Evolutionary conservation across 2,329 filamentous ascomycete species (phyloP).

Genomic region (Pseudogymnoascus sp.): DNA sequence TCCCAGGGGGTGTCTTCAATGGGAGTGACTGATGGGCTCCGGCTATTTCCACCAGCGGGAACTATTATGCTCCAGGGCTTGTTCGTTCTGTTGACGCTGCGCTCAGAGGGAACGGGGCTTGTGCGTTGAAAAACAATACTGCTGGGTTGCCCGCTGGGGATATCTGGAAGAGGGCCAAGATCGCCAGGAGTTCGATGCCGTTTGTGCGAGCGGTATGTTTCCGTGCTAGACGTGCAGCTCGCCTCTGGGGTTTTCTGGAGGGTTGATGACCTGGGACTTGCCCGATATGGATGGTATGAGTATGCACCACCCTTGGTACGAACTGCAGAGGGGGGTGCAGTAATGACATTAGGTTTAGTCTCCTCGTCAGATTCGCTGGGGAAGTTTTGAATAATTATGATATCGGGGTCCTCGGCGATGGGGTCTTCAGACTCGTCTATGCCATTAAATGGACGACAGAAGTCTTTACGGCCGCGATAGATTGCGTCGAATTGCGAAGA

Average conservation of each 20-base stretch:
- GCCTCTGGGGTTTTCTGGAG: not conserved
- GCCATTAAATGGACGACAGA: not conserved
- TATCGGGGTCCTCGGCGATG: not conserved
- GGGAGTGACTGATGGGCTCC: constrained; percentile 10
- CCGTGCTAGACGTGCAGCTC: not conserved
- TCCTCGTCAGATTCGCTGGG: not conserved
- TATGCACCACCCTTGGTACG: not conserved
- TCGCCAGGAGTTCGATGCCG: not conserved
- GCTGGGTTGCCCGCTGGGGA: constrained; percentile 3
- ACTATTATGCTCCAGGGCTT: not conserved
- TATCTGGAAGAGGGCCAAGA: constrained; percentile 13
- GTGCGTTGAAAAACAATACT: not conserved
- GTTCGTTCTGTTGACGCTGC: not conserved
- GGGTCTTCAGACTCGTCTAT: not conserved
- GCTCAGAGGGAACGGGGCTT: constrained; percentile 13
- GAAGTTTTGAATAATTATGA: constrained; percentile 7
- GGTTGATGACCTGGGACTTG: not conserved
- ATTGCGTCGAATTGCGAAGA: not conserved
- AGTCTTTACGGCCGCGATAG: not conserved
- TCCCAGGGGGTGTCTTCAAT: constrained; percentile 19
- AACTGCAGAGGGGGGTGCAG: not conserved
- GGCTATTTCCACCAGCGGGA: not conserved
- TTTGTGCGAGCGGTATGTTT: not conserved
- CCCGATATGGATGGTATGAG: not conserved
- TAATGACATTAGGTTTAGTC: not conserved